Base-by-base conservation (phyloP, 2,329 filamentous ascomycete genomes). In the Ophiocordyceps robertsii region DNA sequence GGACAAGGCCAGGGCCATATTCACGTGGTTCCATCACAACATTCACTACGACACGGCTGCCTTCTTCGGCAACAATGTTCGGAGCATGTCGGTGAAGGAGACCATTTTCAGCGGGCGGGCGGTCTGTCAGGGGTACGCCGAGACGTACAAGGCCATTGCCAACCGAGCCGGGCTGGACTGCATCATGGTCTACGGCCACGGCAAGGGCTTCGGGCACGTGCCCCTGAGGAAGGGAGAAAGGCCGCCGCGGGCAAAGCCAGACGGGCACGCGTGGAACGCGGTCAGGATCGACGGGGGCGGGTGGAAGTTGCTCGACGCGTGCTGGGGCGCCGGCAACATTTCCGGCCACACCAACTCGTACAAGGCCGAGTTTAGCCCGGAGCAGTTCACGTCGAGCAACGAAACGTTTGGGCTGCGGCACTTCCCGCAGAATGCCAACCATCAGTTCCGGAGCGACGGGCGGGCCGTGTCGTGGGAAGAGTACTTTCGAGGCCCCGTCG, bases 1-100 rank as follows among this genome's bases (percentile, higher is more conserved):
- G 0, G 90, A 96, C 61, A 95, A 95, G 65, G 90, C 92, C 3
- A 75, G 92, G 27, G 87, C 80, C 2, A 85, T 98, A 46, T 96
- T 96, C 58, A 86, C 84, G 1, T 98, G 92, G 92, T 78, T 89
- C 35, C 90, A 96, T 62, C 81, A 96, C 61, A 96, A 96, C 53
- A 80, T 98, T 44, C 72, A 72, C 38, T 98, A 96, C 58, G 86
- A 96, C 57, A 77, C 79, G 0, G 71, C 76, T 24, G 74, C 80
- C 21, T 94, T 95, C 65, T 93, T 93, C 56, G 75, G 72, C 44
- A 75, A 80, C 31, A 77, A 68, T 38, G 67, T 94, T 29, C 72
- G 78, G 47, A 68, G 73, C 8, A 79, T 77, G 36, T 82, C 78
- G 0, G 82, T 87, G 0, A 75, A 80, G 30, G 77, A 81, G 29